Evolutionary conservation across 1,284 basidiomycete species (phyloP), one percentile per base, ranked within the genome.

Genomic region (Ceratobasidium sp.): DNA sequence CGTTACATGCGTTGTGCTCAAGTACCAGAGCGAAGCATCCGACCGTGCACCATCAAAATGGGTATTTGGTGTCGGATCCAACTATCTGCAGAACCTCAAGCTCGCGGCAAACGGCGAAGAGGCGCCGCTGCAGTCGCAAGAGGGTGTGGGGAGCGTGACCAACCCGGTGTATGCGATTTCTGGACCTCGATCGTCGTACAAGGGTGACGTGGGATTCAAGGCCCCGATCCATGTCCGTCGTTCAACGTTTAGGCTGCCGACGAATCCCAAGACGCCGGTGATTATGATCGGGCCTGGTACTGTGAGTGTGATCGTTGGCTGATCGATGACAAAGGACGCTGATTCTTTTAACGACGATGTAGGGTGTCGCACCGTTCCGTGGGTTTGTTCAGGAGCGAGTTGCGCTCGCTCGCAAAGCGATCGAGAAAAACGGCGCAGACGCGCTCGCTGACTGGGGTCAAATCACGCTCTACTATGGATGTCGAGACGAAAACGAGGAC

Each of bases 201-300:
- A 84, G 80, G 83, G 84, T 50, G 75, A 79, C 59, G 78, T 78
- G 50, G 88, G 88, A 4, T 94, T 90, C 84, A 94, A 94, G 81
- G 88, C 93, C 6, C 97, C 97, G 12, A 88, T 99, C 73, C 97
- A 99, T 80, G 93, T 98, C 72, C 88, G 97, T 74, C 88, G 97
- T 67, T 97, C 94, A 26, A 98, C 96, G 12, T 99, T 99, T 89
- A 87, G 97, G 71, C 83, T 99, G 73, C 97, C 97, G 4, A 98
- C 97, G 16, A 95, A 94, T 80, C 97, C 97, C 67, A 98, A 97
- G 86, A 96, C 94, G 74, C 97, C 97, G 1, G 92, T 99, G 72
- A 96, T 99, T 81, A 98, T 99, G 97, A 89, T 99, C 79, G 97
- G 97, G 69, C 97, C 97, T 73, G 97, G 97, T 72, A 98, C 96